phyloP scores from a whole-genome alignment of 257 asterid species.

The Apocynum venetum region DNA sequence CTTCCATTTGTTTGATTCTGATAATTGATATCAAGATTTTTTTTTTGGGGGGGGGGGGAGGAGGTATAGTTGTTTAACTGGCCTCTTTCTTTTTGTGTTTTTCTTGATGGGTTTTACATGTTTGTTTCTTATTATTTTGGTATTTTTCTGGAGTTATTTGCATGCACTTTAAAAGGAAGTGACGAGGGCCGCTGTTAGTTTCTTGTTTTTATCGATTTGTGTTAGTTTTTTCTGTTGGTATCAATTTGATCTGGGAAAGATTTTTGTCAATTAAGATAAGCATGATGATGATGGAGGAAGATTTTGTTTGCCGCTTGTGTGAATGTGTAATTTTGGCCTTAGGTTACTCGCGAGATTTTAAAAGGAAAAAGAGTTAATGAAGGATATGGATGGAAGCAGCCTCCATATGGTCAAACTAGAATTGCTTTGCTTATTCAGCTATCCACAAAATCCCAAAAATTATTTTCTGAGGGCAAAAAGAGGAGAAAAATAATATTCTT shows the following conservation, averaged over 20 bases:
- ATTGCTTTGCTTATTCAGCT: background rate
- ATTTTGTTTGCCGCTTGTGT: background rate
- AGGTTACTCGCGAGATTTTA: background rate
- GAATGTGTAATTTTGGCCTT: background rate
- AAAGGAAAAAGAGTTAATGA: background rate
- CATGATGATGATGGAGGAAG: background rate
- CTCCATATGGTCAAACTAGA: background rate
- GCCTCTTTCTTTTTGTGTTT: background rate
- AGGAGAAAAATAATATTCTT: background rate
- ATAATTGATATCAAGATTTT: background rate
- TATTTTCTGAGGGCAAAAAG: background rate
- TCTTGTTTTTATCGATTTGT: background rate
- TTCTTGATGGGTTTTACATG: background rate
- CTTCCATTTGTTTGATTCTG: background rate
- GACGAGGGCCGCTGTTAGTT: conserved; percentile 2
- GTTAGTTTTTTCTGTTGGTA: background rate
- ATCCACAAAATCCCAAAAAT: background rate
- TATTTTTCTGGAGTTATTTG: conserved; percentile 1
- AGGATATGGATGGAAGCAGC: background rate
- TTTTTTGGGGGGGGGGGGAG: conserved; percentile 1
- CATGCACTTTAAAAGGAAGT: background rate
- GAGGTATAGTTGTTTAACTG: background rate
- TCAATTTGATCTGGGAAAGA: conserved; percentile 10
- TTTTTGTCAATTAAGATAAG: background rate
- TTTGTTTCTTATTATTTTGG: background rate